Conservation (phyloP, 225 moss, liverwort and hornwort genomes). For the Climacium dendroides region DNA sequence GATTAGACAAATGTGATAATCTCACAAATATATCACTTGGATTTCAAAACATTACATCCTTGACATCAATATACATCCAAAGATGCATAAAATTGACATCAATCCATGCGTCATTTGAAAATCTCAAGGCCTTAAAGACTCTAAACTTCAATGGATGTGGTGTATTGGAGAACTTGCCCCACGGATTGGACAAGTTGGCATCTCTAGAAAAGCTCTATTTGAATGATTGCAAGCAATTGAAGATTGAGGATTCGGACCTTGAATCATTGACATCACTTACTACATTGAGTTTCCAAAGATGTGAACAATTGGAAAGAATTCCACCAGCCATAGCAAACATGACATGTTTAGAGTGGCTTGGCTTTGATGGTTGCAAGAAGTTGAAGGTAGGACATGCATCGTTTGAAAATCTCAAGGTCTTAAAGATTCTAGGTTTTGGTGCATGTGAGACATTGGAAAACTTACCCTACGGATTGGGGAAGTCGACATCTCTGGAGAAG, state of each 20-base stretch:
- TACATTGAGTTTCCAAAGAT: too few species aligned
- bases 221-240: not conserved
- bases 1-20: rapidly evolving
- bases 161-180: rapidly evolving
- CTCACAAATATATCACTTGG: not conserved
- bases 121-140: not conserved
- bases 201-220: rapidly evolving
- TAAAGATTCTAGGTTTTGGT: rapidly evolving
- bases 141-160: not conserved
- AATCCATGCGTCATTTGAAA: not conserved
- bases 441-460: not conserved
- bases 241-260: rapidly evolving
- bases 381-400: too few species aligned
- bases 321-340: too few species aligned
- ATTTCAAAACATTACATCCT: not conserved
- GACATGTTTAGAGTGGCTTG: too few species aligned
- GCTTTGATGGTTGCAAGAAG: too few species aligned
- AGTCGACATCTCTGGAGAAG: rapidly evolving
- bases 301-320: too few species aligned
- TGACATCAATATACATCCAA: not conserved
- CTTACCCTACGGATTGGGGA: rapidly evolving
- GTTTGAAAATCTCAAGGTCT: too few species aligned
- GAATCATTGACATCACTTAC: too few species aligned
- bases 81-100: not conserved
- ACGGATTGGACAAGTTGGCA: not conserved